These are phyloP conservation scores for Kingdonia uniflora DNA, from an alignment of 164 flowering plant genomes.

Conservation along the genomic window DNA sequence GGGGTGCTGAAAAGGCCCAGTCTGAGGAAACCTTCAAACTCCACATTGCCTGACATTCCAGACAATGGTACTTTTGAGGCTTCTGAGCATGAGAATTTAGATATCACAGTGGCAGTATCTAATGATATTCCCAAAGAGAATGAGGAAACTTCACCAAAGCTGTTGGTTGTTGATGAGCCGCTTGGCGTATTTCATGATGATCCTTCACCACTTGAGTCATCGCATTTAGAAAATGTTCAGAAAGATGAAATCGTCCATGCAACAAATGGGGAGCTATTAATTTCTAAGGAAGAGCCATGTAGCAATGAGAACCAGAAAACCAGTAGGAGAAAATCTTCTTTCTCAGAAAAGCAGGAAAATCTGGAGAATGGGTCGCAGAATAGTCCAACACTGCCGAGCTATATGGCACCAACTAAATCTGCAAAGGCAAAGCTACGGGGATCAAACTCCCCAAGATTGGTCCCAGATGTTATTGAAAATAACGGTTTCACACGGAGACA, in stretches of 20 bases:
- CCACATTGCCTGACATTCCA: slow-evolving; percentile 16
- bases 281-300: slow-evolving; percentile 34
- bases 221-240: slow-evolving; percentile 24
- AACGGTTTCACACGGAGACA: slow-evolving; percentile 43
- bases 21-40: slow-evolving; percentile 18
- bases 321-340: slow-evolving; percentile 37
- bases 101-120: slow-evolving; percentile 9
- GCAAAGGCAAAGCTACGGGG: slow-evolving; percentile 71
- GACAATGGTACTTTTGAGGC: slow-evolving; percentile 10
- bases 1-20: slow-evolving; percentile 38
- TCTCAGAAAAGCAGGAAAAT: slow-evolving; percentile 53
- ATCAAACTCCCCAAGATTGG: slow-evolving; percentile 46
- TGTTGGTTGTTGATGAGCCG: slow-evolving; percentile 9
- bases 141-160: slow-evolving; percentile 20
- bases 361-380: slow-evolving; percentile 51
- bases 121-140: slow-evolving; percentile 9
- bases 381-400: slow-evolving; percentile 77
- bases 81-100: slow-evolving; percentile 27
- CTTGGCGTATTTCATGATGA: slow-evolving; percentile 13
- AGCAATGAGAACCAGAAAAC: slow-evolving; percentile 39
- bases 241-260: slow-evolving; percentile 26
- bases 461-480: slow-evolving; percentile 38
- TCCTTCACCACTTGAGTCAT: slow-evolving; percentile 19
- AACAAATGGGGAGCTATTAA: slow-evolving; percentile 24
- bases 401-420: slow-evolving; percentile 77